Evolutionary conservation across 352 stramenopile genomes (phyloP).

Genomic region (Thalassiosira mediterranea): DNA sequence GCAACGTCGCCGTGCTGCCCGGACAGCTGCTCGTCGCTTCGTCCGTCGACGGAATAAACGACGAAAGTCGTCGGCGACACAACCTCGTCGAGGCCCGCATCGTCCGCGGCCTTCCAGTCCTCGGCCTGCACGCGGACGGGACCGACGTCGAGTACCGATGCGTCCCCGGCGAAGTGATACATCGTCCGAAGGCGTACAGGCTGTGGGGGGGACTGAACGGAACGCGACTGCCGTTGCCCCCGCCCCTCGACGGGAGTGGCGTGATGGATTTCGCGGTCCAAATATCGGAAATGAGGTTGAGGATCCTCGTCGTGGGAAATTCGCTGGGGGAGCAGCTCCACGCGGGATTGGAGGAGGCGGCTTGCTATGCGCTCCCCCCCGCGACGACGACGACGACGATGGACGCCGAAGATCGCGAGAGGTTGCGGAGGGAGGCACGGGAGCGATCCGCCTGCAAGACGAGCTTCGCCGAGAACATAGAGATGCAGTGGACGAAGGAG

Average conservation of each 20-base stretch:
- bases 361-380: too few relatives aligned
- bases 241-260: slow-evolving; percentile 1
- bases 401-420: too few relatives aligned
- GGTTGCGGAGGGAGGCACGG: too few relatives aligned
- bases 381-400: too few relatives aligned
- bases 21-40: too few relatives aligned
- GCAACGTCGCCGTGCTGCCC: neutral
- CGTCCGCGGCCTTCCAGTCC: slow-evolving; percentile 8
- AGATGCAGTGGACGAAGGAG: slow-evolving; percentile 6
- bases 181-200: slow-evolving; percentile 6
- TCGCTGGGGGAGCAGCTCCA: slow-evolving; percentile 12
- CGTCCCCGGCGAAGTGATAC: neutral
- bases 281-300: too few relatives aligned
- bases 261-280: slow-evolving; percentile 9
- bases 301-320: slow-evolving; percentile 13
- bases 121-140: slow-evolving; percentile 11
- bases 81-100: slow-evolving; percentile 2
- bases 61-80: neutral
- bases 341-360: slow-evolving; percentile 17
- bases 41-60: neutral
- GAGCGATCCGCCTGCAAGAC: slow-evolving; percentile 14
- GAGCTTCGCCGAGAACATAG: neutral
- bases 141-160: slow-evolving; percentile 17
- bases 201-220: slow-evolving; percentile 13
- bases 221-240: slow-evolving; percentile 4